These are phyloP conservation scores for Trametes maxima DNA, from an alignment of 768 basidiomycete genomes.

Conservation along the genomic window DNA sequence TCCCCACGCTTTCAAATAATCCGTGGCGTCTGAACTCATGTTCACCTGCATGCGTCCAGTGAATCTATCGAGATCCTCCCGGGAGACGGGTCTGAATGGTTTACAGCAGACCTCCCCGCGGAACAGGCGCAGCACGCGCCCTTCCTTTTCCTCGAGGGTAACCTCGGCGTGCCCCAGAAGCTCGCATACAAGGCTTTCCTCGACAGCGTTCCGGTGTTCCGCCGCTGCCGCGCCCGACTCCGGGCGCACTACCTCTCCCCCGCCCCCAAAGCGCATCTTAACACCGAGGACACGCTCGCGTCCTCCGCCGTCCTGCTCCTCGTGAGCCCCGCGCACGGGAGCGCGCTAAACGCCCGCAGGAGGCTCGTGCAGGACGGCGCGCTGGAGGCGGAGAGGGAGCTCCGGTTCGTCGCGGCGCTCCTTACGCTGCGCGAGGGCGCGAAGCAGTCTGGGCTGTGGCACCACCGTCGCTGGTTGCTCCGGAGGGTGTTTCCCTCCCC, in stretches of 20 bases:
- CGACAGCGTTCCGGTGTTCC: conserved; percentile 40
- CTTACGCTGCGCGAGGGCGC: conserved; percentile 55
- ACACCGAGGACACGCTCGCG: conserved; percentile 24
- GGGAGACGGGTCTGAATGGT: conserved; percentile 55
- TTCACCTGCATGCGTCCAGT: conserved; percentile 28
- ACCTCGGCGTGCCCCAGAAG: conserved; percentile 69
- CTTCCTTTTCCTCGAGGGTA: conserved; percentile 56
- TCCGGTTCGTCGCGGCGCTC: conserved; percentile 49
- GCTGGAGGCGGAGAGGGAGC: conserved; percentile 48
- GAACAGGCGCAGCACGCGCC: conserved; percentile 41
- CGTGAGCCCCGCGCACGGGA: conserved; percentile 69
- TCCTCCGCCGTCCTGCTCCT: conserved; percentile 56
- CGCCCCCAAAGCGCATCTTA: background rate
- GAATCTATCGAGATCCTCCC: conserved; percentile 64
- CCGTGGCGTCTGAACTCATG: background rate
- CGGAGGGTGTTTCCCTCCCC: conserved; percentile 31
- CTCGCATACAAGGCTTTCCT: conserved; percentile 55
- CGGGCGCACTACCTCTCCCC: background rate
- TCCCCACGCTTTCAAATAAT: background rate
- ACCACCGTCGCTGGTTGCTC: conserved; percentile 70
- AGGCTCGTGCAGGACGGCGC: conserved; percentile 43
- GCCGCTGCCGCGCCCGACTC: background rate
- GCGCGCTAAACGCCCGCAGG: conserved; percentile 66
- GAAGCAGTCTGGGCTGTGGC: conserved; percentile 72
- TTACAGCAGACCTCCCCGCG: conserved; percentile 27